These are phyloP conservation scores for Dichomitus squalens DNA, from an alignment of 1,284 basidiomycete genomes.

Conservation along the genomic window DNA sequence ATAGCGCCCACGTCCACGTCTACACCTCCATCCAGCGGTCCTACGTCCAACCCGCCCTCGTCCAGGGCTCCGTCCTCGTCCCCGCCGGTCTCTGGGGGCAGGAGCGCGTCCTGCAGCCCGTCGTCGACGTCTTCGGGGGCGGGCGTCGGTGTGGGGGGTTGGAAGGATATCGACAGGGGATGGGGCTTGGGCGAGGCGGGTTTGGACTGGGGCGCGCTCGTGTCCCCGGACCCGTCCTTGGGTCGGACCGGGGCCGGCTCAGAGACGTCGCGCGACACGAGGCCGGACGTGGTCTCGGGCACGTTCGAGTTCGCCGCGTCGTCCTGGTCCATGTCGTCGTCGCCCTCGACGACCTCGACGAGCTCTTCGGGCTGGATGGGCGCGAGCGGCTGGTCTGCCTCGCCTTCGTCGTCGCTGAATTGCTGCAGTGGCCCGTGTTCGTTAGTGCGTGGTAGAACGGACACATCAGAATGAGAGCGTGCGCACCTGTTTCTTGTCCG, in stretches of 20 bases:
- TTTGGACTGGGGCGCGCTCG: slow-evolving; percentile 45
- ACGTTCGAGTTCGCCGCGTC: slow-evolving; percentile 56
- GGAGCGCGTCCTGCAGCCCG: slow-evolving; percentile 30
- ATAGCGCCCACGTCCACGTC: slow-evolving; percentile 53
- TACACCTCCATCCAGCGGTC: slow-evolving; percentile 22
- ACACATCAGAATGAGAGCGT: too few relatives aligned
- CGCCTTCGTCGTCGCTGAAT: slow-evolving; percentile 81
- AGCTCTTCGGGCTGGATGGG: slow-evolving; percentile 62
- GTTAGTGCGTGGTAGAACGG: too few relatives aligned
- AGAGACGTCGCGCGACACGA: slow-evolving; percentile 37
- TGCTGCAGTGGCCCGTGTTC: slow-evolving; percentile 48
- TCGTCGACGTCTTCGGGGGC: slow-evolving; percentile 34
- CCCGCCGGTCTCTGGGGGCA: slow-evolving; percentile 15
- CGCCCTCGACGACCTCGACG: slow-evolving; percentile 40
- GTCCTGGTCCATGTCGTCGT: slow-evolving; percentile 67
- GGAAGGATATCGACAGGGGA: slow-evolving; percentile 46
- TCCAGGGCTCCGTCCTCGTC: slow-evolving; percentile 3
- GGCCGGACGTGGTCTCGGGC: slow-evolving; percentile 35
- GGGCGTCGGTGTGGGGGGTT: slow-evolving; percentile 36
- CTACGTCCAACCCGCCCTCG: slow-evolving; percentile 17
- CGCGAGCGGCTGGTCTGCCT: slow-evolving; percentile 71
- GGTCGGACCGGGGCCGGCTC: slow-evolving; percentile 30
- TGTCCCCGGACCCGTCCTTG: slow-evolving; percentile 38
- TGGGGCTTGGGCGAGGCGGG: slow-evolving; percentile 63
- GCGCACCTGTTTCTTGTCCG: slow-evolving; percentile 70